Conservation (phyloP, 768 basidiomycete genomes). For the Amanita muscaria region DNA sequence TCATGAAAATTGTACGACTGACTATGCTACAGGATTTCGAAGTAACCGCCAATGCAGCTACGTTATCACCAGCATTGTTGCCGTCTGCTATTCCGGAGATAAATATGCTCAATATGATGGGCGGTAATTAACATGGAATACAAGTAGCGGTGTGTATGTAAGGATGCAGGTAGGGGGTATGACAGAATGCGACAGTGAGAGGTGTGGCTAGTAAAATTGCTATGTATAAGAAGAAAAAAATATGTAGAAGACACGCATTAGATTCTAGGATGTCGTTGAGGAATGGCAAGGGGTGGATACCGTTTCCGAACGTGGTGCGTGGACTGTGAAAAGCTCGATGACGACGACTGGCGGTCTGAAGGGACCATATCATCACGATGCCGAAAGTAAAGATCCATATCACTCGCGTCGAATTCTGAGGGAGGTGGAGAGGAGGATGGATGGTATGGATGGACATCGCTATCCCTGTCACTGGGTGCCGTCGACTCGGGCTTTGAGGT, state of each 20-base stretch:
- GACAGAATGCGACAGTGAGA: not conserved
- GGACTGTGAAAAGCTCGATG: not conserved
- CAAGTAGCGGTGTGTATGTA: not conserved
- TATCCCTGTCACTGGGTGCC: not conserved
- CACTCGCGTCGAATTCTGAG: slow-evolving; percentile 21
- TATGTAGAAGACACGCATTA: not conserved
- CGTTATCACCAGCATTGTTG: not conserved
- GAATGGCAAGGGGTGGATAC: not conserved
- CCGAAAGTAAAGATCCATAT: slow-evolving; percentile 72
- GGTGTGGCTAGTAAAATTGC: not conserved
- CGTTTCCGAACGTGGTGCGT: not conserved
- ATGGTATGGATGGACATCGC: slow-evolving; percentile 10
- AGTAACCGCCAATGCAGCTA: slow-evolving; percentile 1
- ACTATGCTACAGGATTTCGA: slow-evolving; percentile 1
- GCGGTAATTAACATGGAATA: not conserved
- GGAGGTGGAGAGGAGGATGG: slow-evolving; percentile 11
- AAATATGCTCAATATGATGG: not conserved
- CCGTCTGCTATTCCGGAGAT: slow-evolving; percentile 4
- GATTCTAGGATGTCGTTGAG: not conserved
- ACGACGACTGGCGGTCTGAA: not conserved
- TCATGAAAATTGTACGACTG: not conserved
- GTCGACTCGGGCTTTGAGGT: slow-evolving; percentile 12
- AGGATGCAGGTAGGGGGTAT: not conserved
- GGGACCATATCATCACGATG: slow-evolving; percentile 15
- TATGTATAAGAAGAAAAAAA: slow-evolving; percentile 4